Base-by-base conservation (phyloP, 768 basidiomycete species). In the Rossbeevera mucosa region DNA sequence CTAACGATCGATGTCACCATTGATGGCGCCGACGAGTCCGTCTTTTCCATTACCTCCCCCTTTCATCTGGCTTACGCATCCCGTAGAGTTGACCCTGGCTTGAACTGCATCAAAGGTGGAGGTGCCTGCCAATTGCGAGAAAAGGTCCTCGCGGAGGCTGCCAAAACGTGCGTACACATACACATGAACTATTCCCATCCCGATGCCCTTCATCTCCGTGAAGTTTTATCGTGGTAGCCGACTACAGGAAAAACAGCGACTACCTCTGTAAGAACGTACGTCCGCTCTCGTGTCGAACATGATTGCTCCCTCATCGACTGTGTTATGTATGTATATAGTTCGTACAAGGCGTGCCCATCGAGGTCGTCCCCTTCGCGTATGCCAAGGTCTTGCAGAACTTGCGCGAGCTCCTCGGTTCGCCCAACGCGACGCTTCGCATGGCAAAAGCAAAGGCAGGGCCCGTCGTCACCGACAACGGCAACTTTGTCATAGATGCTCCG, bases 111-210 rank as follows among this genome's bases (percentile, higher is more conserved):
- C 73, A 98, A 99, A 72, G 95, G 91, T 7, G 95, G 95, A 51
- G 95, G 95, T 2, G 95, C 93, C 1, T 97, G 95, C 67, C 96
- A 98, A 59, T 73, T 98, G 29, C 82, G 94, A 25, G 96, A 99
- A 73, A 99, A 99, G 69, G 94, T 99, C 7, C 80, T 99, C 13
- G 96, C 96, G 1, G 96, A 99, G 68, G 94, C 94, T 28, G 96
- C 96, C 11, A 79, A 80, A 55, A 92, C 88, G 82, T 91, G 51
- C 53, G 53, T 53, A n/a, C n/a, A n/a, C n/a, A n/a, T n/a, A n/a
- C 30, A 49, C 24, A 7, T 13, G 40, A 13, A 18, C 13, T 12
- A 13, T 30, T 16, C 2, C n/a, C n/a, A n/a, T n/a, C n/a, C 13
- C 21, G 16, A 30, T 50, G 6, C 2, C 8, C 7, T 48, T 93